Evolutionary conservation across 2,329 filamentous ascomycete species (phyloP).

Genomic region (Aspergillus ochraceoroseus): DNA sequence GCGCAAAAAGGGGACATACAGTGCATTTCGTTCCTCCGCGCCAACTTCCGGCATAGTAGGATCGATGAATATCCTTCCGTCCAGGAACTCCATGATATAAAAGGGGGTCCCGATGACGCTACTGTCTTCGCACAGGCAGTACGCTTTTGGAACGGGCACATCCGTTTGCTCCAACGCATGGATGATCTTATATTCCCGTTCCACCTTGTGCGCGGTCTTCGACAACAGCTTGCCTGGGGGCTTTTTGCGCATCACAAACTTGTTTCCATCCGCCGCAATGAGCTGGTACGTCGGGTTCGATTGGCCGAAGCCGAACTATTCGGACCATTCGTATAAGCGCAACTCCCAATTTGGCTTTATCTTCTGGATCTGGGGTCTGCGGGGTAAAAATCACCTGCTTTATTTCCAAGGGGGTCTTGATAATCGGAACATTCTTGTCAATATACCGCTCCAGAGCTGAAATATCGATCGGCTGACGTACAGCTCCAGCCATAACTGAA

Average conservation of each 20-base stretch:
- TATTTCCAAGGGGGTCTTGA: slow-evolving; percentile 75
- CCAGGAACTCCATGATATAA: slow-evolving; percentile 95
- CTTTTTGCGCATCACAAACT: slow-evolving; percentile 94
- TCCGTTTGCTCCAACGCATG: slow-evolving; percentile 72
- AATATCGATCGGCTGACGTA: slow-evolving; percentile 87
- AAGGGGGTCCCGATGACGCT: slow-evolving; percentile 81
- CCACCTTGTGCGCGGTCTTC: slow-evolving; percentile 91
- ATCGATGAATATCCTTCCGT: slow-evolving; percentile 90
- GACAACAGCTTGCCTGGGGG: slow-evolving; percentile 91
- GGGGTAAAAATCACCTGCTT: slow-evolving; percentile 64
- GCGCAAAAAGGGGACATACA: too few species aligned
- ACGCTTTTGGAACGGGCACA: slow-evolving; percentile 78
- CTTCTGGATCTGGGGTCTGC: too few species aligned
- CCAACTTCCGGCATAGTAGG: slow-evolving; percentile 70
- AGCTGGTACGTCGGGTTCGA: slow-evolving; percentile 96
- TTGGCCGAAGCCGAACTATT: slow-evolving; percentile 90
- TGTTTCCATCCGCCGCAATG: slow-evolving; percentile 62
- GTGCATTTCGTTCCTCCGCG: slow-evolving; percentile 63
- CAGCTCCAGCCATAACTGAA: slow-evolving; percentile 71
- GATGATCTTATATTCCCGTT: slow-evolving; percentile 90
- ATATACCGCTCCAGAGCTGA: slow-evolving; percentile 75
- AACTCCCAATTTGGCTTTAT: neutral
- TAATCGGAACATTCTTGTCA: slow-evolving; percentile 69
- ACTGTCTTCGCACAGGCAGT: slow-evolving; percentile 79
- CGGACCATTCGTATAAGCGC: neutral